Base-by-base conservation (phyloP, 805 yeast genomes). In the Starmerella etchellsii region DNA sequence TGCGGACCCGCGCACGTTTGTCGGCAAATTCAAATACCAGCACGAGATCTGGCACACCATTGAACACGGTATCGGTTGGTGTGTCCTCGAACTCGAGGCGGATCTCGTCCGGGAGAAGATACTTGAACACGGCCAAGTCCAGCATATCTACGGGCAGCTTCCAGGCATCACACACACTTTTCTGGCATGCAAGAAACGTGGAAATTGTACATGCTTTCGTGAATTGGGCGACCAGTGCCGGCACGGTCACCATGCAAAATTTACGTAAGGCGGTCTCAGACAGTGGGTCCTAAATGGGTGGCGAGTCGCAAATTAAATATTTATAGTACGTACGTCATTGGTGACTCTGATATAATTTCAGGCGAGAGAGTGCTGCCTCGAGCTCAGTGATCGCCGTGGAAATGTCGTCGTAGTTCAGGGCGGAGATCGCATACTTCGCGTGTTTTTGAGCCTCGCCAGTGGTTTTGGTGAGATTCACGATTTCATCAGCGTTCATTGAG, bases 1-100 rank as follows among this genome's bases (percentile, higher is more conserved):
- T 41, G 27, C 43, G 32, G 72, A 51, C 64, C 70, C 52, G 64
- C 49, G 52, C 70, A 54, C 43, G 56, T 68, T 65, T 13, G 80
- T 87, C 94, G 15, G 73, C 66, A 57, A 87, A 82, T 48, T 80
- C 87, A 54, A 87, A 80, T 1, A 82, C 65, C 22, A 87, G 63
- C 8, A 81, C 53, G 48, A 78, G 85, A 18, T 63, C 57, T 11
- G 62, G 62, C 1, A 51, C 53, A 6, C 51, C 54, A 14, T 57
- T 60, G 14, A 46, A 53, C 3, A 60, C 62, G 9, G 58, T 40
- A 33, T 63, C 60, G 44, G 71, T 68, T 18, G 74, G 59, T 34
- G 71, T 84, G 56, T 87, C 95, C 33, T 80, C 76, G 56, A 81
- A 87, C 37, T 75, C 81, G 52, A 77, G 76, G 2, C 74, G 62